Evolutionary conservation across 208 protist genomes (phyloP).

Genomic region (Trypanosoma platydactyli): DNA sequence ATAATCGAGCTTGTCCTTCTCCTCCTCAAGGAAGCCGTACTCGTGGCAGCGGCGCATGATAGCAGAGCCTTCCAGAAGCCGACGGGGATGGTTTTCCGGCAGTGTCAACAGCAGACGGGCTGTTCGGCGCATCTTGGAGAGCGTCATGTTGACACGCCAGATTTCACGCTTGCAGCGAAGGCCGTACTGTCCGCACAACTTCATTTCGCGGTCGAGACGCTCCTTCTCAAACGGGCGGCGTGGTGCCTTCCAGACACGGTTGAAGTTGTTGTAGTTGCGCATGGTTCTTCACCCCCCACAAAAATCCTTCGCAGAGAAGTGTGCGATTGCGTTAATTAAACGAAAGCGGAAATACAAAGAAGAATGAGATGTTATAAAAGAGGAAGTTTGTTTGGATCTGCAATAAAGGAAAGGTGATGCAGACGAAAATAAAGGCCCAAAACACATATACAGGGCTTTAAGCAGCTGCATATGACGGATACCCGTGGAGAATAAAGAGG

Average conservation of each 20-base stretch:
- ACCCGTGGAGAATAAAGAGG: no score
- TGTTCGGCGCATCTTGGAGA: slow-evolving; percentile 99
- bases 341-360: not conserved
- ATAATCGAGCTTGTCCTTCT: slow-evolving; percentile 99
- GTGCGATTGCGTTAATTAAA: not conserved
- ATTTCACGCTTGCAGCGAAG: slow-evolving; percentile 99
- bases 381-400: no score
- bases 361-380: not conserved
- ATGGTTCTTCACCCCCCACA: slow-evolving; percentile 37
- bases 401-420: not conserved
- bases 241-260: slow-evolving; percentile 96
- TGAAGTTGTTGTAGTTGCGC: slow-evolving; percentile 97
- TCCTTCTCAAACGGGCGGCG: slow-evolving; percentile 99
- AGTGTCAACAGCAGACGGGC: slow-evolving; percentile 99
- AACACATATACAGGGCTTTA: slow-evolving; percentile 1
- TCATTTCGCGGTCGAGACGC: slow-evolving; percentile 99
- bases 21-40: slow-evolving; percentile 98
- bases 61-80: slow-evolving; percentile 98
- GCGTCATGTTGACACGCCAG: slow-evolving; percentile 98
- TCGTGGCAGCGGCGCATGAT: slow-evolving; percentile 99
- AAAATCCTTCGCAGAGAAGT: not conserved
- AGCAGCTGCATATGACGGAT: no score
- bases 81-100: slow-evolving; percentile 96
- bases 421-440: not conserved
- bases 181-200: slow-evolving; percentile 98